phyloP scores from a whole-genome alignment of 805 yeast genomes.

The Kockiozyma suomiensis region DNA sequence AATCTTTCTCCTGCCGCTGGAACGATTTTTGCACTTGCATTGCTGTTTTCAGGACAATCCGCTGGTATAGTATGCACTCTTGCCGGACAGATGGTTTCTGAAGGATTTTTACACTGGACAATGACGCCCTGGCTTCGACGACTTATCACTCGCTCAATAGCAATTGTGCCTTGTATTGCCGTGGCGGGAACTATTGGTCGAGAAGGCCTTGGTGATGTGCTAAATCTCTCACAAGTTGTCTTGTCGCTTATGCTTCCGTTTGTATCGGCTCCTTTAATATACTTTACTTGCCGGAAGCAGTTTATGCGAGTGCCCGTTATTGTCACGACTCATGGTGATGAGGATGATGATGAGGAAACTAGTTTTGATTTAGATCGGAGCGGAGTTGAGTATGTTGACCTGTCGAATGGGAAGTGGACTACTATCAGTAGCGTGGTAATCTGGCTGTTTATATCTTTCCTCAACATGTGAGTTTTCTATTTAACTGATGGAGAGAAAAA shows the following conservation, averaged over 20 bases:
- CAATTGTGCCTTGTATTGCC: slow-evolving; percentile 78
- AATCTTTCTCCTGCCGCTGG: slow-evolving; percentile 78
- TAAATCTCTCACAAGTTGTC: slow-evolving; percentile 85
- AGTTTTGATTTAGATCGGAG: slow-evolving; percentile 15
- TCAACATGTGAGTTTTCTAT: slow-evolving; percentile 58
- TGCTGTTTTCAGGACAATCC: slow-evolving; percentile 81
- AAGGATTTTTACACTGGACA: slow-evolving; percentile 85
- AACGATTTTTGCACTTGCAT: slow-evolving; percentile 78
- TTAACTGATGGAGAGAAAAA: background rate
- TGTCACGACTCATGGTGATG: background rate
- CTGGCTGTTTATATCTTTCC: slow-evolving; percentile 71
- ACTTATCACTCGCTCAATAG: slow-evolving; percentile 71
- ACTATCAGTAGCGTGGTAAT: slow-evolving; percentile 55
- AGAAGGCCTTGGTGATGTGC: slow-evolving; percentile 67
- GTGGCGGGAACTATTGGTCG: slow-evolving; percentile 74
- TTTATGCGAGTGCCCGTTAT: slow-evolving; percentile 56
- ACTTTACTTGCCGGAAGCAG: slow-evolving; percentile 69
- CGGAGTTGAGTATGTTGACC: slow-evolving; percentile 33
- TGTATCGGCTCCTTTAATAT: slow-evolving; percentile 80
- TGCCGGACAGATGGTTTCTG: slow-evolving; percentile 87
- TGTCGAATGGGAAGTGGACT: slow-evolving; percentile 61
- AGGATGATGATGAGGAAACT: slow-evolving; percentile 16
- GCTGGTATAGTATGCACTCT: slow-evolving; percentile 93
- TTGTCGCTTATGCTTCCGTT: slow-evolving; percentile 81
- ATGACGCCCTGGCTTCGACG: slow-evolving; percentile 80